A percentile compares a stretch with the other conserved stretches of the same genome.
Evolutionary conservation across 148 eudicot species (phyloP).

Genomic region (Pouteria glomerata): DNA sequence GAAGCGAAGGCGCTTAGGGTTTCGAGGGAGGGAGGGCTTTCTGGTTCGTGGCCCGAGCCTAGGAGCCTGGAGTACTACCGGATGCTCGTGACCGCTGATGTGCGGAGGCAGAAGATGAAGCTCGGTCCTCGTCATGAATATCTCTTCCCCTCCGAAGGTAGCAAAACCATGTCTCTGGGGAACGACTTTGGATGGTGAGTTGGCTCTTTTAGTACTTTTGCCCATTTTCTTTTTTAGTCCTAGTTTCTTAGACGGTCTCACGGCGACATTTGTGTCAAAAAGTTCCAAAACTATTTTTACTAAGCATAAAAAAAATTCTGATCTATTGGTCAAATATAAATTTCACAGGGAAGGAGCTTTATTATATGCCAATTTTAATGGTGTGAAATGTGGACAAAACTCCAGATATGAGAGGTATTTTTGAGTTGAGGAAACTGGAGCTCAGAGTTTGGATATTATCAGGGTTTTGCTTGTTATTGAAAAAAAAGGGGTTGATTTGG

Average conservation of each 20-base stretch:
- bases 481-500: neutral
- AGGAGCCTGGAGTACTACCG: conserved; percentile 56
- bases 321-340: too few species aligned
- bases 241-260: neutral
- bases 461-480: neutral
- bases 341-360: too few species aligned
- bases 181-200: conserved; percentile 87
- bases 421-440: neutral
- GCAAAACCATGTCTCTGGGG: conserved; percentile 45
- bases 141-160: conserved; percentile 62
- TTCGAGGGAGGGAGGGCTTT: conserved; percentile 5
- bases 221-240: neutral
- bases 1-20: conserved; percentile 43
- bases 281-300: too few species aligned
- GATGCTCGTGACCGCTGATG: conserved; percentile 48
- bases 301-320: too few species aligned
- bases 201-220: neutral
- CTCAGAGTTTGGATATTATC: neutral
- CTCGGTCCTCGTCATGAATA: conserved; percentile 40
- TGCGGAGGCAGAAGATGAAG: conserved; percentile 63
- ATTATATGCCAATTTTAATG: neutral
- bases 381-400: too few species aligned
- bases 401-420: neutral
- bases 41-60: conserved; percentile 34
- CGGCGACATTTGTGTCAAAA: too few species aligned